Base-by-base conservation (phyloP, 2,329 filamentous ascomycete genomes). In the Calonectria fujianensis region DNA sequence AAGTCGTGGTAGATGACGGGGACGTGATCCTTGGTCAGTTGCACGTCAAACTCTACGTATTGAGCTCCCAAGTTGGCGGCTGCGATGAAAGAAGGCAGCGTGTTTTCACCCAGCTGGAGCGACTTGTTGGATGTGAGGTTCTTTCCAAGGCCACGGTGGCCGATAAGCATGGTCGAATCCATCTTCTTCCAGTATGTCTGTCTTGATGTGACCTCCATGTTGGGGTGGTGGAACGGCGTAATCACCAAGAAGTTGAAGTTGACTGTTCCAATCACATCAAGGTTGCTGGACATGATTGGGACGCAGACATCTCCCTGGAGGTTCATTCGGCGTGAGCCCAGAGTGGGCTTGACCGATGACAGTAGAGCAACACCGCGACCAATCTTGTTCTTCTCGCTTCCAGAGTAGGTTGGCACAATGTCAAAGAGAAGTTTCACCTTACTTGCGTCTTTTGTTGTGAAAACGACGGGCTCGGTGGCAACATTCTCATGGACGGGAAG, bases 1-100 rank as follows among this genome's bases (percentile, higher is more conserved):
- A 99, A 99, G 84, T 99, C 97, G 83, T 99, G 97, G 83, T 99
- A 99, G 81, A 99, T 98, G 77, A 99, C 96, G 0, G 97, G 97
- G 1, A 99, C 96, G 81, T 97, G 96, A 83, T 99, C 97, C 82
- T 99, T 99, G n/a, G 97, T 99, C 50, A 99, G 88, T 83, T 99
- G 97, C 0, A 99, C 97, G 83, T 99, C 97, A 81, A 94, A 93
- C 79, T 93, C 92, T 61, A 94, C 92, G 79, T 93, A 94, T 71
- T 93, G 90, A 4, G 92, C 97, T 11, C 97, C 97, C 67, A 99
- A 86, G 79, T 98, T 98, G 54, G 96, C 96, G 2, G 97, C 97
- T 3, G 96, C 95, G 82, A 98, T 98, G 85, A 99, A 99, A 0
- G 97, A 98, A 71, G 94, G 94, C 32, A 99, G 90, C 0, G 97